Percentiles rank a stretch among this genome's conserved stretches.
Evolutionary conservation across 495 filamentous ascomycete species (phyloP).

Genomic region (Gamarada debralockiae): DNA sequence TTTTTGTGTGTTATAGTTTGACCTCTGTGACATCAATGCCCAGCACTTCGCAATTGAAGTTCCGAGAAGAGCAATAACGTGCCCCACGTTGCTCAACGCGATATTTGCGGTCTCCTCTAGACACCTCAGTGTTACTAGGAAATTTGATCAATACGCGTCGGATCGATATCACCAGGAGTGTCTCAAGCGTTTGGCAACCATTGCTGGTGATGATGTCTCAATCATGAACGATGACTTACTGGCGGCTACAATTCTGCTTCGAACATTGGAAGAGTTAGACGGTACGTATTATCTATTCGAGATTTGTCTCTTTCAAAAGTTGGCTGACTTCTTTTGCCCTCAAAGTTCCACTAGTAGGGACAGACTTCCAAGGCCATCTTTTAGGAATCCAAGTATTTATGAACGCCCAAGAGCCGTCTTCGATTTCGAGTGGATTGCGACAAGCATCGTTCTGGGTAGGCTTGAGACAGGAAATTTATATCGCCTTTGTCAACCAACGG

Average conservation of each 20-base stretch:
- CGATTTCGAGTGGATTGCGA: constrained; percentile 37
- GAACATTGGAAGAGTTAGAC: constrained; percentile 61
- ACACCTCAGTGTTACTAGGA: constrained; percentile 45
- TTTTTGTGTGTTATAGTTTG: no score
- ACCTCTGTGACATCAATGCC: constrained; percentile 54
- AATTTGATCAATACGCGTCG: constrained; percentile 41
- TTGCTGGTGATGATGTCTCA: constrained; percentile 44
- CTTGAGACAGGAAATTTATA: constrained; percentile 35
- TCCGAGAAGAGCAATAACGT: constrained; percentile 43
- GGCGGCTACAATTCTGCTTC: constrained; percentile 56
- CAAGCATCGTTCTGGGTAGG: constrained; percentile 55
- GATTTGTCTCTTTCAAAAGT: background rate
- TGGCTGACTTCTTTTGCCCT: constrained; percentile 14
- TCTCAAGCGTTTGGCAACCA: constrained; percentile 43
- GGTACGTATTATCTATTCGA: constrained; percentile 30
- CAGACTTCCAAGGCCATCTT: constrained; percentile 43
- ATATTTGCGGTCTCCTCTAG: constrained; percentile 54
- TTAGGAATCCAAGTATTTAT: constrained; percentile 48
- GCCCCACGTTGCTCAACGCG: constrained; percentile 50
- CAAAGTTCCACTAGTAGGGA: constrained; percentile 31
- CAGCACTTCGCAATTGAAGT: constrained; percentile 52
- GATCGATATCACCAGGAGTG: constrained; percentile 48
- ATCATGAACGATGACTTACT: constrained; percentile 57
- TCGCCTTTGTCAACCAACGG: no score
- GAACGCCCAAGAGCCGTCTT: constrained; percentile 31